These are phyloP conservation scores for Fragilaria radians DNA, from an alignment of 108 stramenopile species.

Conservation along the genomic window DNA sequence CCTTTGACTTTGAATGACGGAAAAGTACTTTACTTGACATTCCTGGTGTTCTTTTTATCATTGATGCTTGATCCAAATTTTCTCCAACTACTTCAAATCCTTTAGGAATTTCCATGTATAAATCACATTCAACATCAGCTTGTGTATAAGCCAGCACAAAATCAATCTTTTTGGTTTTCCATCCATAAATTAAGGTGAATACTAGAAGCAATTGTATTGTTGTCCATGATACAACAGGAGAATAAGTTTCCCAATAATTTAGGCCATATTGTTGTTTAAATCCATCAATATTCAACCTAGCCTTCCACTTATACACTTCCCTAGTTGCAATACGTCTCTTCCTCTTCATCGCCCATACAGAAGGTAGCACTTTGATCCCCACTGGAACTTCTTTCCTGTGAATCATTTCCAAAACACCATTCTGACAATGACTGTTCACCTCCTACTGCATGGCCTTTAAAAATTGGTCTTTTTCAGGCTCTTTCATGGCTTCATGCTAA, in stretches of 20 bases:
- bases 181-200: neutral
- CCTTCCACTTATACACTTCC: conserved; percentile 26
- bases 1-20: neutral
- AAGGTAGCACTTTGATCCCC: conserved; percentile 22
- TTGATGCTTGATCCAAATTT: neutral
- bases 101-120: conserved; percentile 19
- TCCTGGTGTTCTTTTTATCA: conserved; percentile 12
- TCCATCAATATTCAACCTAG: conserved; percentile 27
- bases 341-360: conserved; percentile 43
- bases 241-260: conserved; percentile 22
- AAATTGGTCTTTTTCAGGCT: conserved; percentile 4
- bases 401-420: conserved; percentile 11
- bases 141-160: conserved; percentile 16
- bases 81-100: conserved; percentile 13
- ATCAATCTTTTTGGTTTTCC: conserved; percentile 1
- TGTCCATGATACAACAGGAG: conserved; percentile 23
- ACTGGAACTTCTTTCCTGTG: conserved; percentile 12
- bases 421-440: neutral
- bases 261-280: conserved; percentile 17
- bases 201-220: conserved; percentile 6
- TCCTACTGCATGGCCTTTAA: conserved; percentile 17
- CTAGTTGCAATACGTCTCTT: conserved; percentile 32
- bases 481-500: conserved; percentile 13
- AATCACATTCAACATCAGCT: conserved; percentile 12
- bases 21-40: too few relatives aligned